phyloP scores from a whole-genome alignment of 2,329 filamentous ascomycete species.

The Sporothrix brasiliensis region DNA sequence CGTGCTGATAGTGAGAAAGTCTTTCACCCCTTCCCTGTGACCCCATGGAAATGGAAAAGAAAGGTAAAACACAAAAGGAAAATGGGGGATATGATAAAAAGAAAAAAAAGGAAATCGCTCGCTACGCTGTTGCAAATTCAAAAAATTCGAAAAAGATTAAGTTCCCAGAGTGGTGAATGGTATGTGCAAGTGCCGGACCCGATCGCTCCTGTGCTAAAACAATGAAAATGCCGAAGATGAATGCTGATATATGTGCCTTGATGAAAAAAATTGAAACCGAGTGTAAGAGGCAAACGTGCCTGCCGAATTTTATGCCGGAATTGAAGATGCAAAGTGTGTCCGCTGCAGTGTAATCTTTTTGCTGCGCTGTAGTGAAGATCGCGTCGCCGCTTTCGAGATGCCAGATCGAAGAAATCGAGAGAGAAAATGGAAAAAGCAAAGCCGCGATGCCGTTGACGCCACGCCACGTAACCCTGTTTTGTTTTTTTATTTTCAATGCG shows the following conservation, averaged over 20 bases:
- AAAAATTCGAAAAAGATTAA: constrained; percentile 32
- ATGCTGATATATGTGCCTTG: constrained; percentile 21
- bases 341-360: constrained; percentile 17
- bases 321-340: constrained; percentile 26
- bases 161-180: constrained; percentile 34
- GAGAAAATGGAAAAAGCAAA: neutral
- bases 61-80: constrained; percentile 42
- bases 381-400: constrained; percentile 37
- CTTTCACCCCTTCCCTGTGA: constrained; percentile 38
- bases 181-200: constrained; percentile 27
- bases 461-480: constrained; percentile 14
- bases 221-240: constrained; percentile 26
- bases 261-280: constrained; percentile 14
- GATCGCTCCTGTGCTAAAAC: constrained; percentile 33
- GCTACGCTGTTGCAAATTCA: constrained; percentile 45
- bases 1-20: constrained; percentile 41
- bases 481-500: constrained; percentile 10
- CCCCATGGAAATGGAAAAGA: constrained; percentile 46
- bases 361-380: constrained; percentile 2
- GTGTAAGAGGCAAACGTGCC: constrained; percentile 4
- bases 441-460: constrained; percentile 22
- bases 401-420: constrained; percentile 33
- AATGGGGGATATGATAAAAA: constrained; percentile 34
- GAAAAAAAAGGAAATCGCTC: constrained; percentile 42
- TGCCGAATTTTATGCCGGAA: constrained; percentile 26